Evolutionary conservation across 345 rosid species (phyloP).

Genomic region (Anacardium occidentale): DNA sequence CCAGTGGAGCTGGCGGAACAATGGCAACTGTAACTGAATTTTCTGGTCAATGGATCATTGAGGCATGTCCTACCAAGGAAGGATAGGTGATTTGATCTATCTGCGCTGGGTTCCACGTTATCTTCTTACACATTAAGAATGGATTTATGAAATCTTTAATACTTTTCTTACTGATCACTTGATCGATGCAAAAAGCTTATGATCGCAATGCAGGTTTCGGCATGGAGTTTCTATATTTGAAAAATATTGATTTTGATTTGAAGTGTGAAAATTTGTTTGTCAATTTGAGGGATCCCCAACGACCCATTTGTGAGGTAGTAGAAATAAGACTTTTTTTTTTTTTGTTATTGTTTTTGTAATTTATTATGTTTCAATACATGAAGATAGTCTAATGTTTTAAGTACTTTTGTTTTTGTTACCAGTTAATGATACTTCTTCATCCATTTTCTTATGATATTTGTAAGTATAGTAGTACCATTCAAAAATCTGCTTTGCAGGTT

Average conservation of each 20-base stretch:
- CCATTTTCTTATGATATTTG: not conserved
- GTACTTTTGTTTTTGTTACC: not conserved
- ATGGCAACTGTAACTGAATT: conserved; percentile 90
- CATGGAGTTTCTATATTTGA: conserved; percentile 89
- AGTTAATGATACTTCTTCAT: not conserved
- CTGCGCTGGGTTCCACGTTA: not conserved
- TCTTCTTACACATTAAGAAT: conserved; percentile 5
- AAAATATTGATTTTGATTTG: conserved; percentile 83
- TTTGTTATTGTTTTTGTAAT: no score
- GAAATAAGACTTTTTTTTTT: not conserved
- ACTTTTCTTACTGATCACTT: conserved; percentile 50
- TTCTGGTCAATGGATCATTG: conserved; percentile 86
- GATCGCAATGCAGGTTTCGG: conserved; percentile 92
- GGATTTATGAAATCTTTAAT: conserved; percentile 23
- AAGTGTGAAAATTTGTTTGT: conserved; percentile 92
- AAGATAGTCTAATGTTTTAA: not conserved
- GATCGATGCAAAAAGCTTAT: conserved; percentile 78
- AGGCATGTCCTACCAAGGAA: conserved; percentile 69
- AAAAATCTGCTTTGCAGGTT: conserved; percentile 47
- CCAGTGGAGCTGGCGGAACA: conserved; percentile 84
- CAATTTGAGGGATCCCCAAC: conserved; percentile 77
- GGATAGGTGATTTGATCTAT: conserved; percentile 44
- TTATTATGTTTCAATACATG: not conserved
- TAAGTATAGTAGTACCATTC: not conserved
- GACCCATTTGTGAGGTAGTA: conserved; percentile 85